These are phyloP conservation scores for Talaromyces adpressus DNA, from an alignment of 495 filamentous ascomycete genomes.

Conservation along the genomic window DNA sequence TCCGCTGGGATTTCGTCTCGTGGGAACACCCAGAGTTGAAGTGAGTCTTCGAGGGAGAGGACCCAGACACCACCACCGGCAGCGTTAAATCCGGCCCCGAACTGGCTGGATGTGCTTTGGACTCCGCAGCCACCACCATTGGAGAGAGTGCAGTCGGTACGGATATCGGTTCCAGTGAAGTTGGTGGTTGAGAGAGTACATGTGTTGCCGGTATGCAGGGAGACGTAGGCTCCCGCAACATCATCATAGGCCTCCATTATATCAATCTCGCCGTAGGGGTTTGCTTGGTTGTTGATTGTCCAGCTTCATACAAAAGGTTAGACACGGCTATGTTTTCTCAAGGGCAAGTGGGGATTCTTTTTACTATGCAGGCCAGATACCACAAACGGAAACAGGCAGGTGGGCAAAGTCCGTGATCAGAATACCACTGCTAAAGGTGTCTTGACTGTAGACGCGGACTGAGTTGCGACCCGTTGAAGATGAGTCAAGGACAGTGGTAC, in stretches of 20 bases:
- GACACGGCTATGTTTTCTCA: neutral
- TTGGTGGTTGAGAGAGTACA: conserved; percentile 3
- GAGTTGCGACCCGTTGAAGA: conserved; percentile 35
- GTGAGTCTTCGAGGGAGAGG: conserved; percentile 2
- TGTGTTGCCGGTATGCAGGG: conserved; percentile 1
- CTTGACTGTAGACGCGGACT: conserved; percentile 46
- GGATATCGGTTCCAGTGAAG: neutral
- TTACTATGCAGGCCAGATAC: conserved; percentile 43
- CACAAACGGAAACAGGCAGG: conserved; percentile 50
- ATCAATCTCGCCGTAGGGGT: conserved; percentile 69
- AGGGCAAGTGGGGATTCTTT: neutral
- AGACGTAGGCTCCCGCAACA: neutral
- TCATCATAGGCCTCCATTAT: conserved; percentile 6
- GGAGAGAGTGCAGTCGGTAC: conserved; percentile 24
- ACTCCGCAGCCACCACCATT: conserved; percentile 2
- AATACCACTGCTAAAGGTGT: conserved; percentile 47
- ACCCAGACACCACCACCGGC: conserved; percentile 6
- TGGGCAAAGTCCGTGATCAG: conserved; percentile 55
- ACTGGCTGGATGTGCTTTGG: conserved; percentile 1
- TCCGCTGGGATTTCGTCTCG: conserved; percentile 19
- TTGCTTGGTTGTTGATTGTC: conserved; percentile 71
- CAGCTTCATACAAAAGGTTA: conserved; percentile 32
- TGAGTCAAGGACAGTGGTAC: conserved; percentile 23
- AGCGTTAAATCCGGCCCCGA: conserved; percentile 5
- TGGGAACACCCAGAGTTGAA: conserved; percentile 5